Evolutionary conservation across 208 protist species (phyloP).

Genomic region (Acanthamoeba royreba): DNA sequence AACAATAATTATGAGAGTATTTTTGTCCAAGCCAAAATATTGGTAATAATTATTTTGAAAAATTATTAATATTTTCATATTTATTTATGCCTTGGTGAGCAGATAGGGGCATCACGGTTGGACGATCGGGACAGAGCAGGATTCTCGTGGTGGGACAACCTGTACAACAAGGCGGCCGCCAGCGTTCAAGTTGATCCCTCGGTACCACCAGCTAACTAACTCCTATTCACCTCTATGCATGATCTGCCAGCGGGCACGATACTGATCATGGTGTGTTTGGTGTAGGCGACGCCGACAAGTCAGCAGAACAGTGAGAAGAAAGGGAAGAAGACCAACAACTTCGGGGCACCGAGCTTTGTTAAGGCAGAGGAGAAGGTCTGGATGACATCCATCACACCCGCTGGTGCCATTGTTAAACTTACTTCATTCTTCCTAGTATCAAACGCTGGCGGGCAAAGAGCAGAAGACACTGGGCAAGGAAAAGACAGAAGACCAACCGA

Average conservation of each 20-base stretch:
- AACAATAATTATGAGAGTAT: too few relatives aligned
- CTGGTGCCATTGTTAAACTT: not conserved
- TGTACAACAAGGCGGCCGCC: not conserved
- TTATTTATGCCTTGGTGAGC: not conserved
- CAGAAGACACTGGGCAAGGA: too few relatives aligned
- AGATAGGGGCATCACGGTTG: not conserved
- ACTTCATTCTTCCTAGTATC: not conserved
- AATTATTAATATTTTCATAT: not conserved
- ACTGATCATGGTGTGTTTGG: too few relatives aligned
- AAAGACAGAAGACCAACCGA: not conserved
- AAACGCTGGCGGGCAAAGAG: not conserved
- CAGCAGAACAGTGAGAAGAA: not conserved
- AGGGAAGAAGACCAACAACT: not conserved
- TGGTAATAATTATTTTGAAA: too few relatives aligned
- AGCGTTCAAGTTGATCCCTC: not conserved
- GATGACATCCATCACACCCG: too few relatives aligned
- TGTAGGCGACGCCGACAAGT: not conserved
- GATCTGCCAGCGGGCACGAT: too few relatives aligned
- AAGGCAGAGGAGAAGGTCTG: not conserved
- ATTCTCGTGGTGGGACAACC: not conserved
- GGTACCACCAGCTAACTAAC: not conserved
- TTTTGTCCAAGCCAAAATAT: too few relatives aligned
- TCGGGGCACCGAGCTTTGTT: not conserved
- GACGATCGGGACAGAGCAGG: not conserved
- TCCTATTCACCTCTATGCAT: not conserved